Evolutionary conservation across 164 flowering plant species (phyloP), one percentile per base, ranked within the genome.

Genomic region (Vitis riparia): DNA sequence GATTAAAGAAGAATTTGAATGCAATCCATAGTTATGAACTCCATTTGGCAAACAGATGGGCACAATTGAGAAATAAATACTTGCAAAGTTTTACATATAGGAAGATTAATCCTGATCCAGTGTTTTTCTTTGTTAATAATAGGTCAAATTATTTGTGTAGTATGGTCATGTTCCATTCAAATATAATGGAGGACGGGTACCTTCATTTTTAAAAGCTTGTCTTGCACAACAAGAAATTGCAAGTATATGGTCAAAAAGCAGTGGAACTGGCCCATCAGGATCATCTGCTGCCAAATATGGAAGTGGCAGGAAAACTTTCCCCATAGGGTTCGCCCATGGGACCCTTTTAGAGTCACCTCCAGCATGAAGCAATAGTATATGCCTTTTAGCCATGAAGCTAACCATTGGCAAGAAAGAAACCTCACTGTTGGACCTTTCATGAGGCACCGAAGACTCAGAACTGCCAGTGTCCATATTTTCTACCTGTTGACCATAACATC

Each of bases 281-380:
- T 96, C 98, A 81, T 96, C 97, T 68, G 89, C 87, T 58, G 97
- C 98, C 84, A 96, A 76, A 82, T 78, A 96, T 0, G 98, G 98
- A 79, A 96, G 87, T 67, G 99, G 99, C 66, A 96, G 81, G 82
- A 93, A 96, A 62, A 92, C 97, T 79, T 96, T 96, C 62, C 99
- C 99, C 99, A 96, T 96, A 11, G 98, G 97, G 55, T 93, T 93
- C 7, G 99, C 99, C 99, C 98, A 96, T 47, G 98, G 98, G 27
- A 96, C 97, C 82, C 99, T 88, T 81, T 96, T 96, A 55, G 99
- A 96, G 81, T 96, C 99, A 77, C 99, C 99, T 77, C 99, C 98
- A 73, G 99, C 99, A 87, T 96, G 99, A 71, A 93, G 93, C 81
- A 96, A 80, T 50, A 96, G 78, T 79, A 96, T 85, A 76, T 91